A percentile compares a stretch with the other conserved stretches of the same genome.
These are phyloP conservation scores for Lanmaoa pseudosensibilis DNA, from an alignment of 768 basidiomycete species.

Conservation along the genomic window DNA sequence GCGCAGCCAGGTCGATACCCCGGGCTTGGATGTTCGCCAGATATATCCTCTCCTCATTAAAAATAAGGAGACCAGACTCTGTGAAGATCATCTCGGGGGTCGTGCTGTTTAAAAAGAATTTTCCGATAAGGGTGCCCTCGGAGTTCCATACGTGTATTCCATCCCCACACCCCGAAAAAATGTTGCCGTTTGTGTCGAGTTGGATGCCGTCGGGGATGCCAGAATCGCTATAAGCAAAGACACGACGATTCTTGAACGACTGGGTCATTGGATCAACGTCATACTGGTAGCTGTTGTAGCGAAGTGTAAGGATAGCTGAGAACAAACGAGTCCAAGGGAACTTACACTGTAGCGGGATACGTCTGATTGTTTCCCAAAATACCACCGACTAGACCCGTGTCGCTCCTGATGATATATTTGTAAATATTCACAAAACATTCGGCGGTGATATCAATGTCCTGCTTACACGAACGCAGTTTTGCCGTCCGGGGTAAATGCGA, in stretches of 20 bases:
- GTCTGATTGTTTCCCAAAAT: constrained; percentile 55
- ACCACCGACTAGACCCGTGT: constrained; percentile 38
- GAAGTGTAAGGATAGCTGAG: not conserved
- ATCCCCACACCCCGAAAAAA: constrained; percentile 69
- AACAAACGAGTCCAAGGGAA: not conserved
- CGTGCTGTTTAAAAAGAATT: constrained; percentile 28
- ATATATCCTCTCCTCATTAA: constrained; percentile 41
- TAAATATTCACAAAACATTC: constrained; percentile 4
- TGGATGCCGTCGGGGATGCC: constrained; percentile 70
- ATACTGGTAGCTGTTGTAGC: constrained; percentile 54
- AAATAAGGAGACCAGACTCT: constrained; percentile 39
- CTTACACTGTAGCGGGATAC: constrained; percentile 68
- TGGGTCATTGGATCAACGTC: constrained; percentile 60
- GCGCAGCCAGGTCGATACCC: constrained; percentile 22
- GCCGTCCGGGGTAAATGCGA: constrained; percentile 68
- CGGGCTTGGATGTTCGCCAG: constrained; percentile 37
- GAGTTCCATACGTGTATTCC: constrained; percentile 63
- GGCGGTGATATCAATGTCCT: not conserved
- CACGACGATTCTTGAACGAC: constrained; percentile 56
- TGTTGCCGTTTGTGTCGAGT: constrained; percentile 62
- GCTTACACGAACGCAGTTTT: constrained; percentile 62
- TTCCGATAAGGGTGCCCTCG: constrained; percentile 49
- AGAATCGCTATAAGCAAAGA: constrained; percentile 67
- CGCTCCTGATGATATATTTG: constrained; percentile 28
- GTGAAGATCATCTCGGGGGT: constrained; percentile 45